Evolutionary conservation across 1,284 basidiomycete species (phyloP), one percentile per base, ranked within the genome.

Genomic region (Xerocomus cyaneibrunnescens): DNA sequence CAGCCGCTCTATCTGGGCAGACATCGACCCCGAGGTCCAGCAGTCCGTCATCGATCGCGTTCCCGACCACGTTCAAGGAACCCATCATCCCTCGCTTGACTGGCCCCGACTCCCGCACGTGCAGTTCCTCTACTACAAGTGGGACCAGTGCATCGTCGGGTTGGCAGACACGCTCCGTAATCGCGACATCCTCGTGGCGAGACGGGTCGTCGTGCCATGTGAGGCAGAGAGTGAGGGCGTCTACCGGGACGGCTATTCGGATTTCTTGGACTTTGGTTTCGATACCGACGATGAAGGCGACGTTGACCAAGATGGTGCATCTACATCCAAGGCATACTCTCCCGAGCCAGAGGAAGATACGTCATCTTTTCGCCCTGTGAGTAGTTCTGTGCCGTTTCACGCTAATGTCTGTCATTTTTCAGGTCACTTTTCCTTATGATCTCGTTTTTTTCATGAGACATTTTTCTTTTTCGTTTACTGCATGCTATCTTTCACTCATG

Each of bases 121-220:
- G 32, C 35, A 16, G 7, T 52, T 66, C 10, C 5, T 14, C 7
- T 62, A 56, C 47, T 58, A 60, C 56, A 56, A 54, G 27, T 67
- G 58, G 60, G 64, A 66, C 43, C 12, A 19, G 5, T 46, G 45
- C 28, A 35, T 66, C 3, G 6, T 69, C 5, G 49, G 50, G 5
- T 38, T 63, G 30, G 53, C 51, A 13, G 48, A 67, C 35, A 44
- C 42, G 22, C 35, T n/a, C 7, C 13, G 17, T 7, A n/a, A n/a
- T 21, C 19, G 19, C 30, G 1, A 32, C 41, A 3, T 37, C 5
- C 9, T 37, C 13, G 14, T 10, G 12, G 21, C 37, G 1, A 19
- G 2, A 34, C 48, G 1, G 14, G 16, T 23, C 25, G 8, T 7
- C 3, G 17, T n/a, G n/a, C n/a, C 16, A 27, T 9, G 14, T 25